A percentile compares a stretch with the other conserved stretches of the same genome.
Evolutionary conservation across 805 yeast species (phyloP).

Genomic region (Wickerhamomyces rabaulensis): DNA sequence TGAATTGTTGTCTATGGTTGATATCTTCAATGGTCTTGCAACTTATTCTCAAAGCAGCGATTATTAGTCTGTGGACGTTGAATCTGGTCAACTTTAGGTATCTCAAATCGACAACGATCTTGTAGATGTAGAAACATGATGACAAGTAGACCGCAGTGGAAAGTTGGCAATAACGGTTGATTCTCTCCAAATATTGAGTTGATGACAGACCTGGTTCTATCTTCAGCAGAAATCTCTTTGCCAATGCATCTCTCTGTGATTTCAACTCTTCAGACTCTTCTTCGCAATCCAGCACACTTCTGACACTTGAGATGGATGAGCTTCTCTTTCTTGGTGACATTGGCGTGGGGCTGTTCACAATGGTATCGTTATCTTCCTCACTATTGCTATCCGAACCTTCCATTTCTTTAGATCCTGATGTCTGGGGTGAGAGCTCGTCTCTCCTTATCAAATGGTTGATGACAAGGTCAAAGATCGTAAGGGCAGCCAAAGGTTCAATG

Average conservation of each 20-base stretch:
- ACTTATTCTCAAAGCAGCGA: conserved; percentile 42
- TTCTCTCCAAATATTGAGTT: conserved; percentile 23
- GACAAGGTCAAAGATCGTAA: conserved; percentile 7
- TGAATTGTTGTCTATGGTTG: conserved; percentile 36
- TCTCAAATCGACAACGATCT: conserved; percentile 11
- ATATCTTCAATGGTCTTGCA: conserved; percentile 43
- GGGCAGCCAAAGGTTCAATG: conserved; percentile 6
- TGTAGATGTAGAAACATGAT: conserved; percentile 22
- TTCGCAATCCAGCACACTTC: neutral
- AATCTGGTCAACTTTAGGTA: conserved; percentile 27
- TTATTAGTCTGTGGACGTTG: conserved; percentile 39
- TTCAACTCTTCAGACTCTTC: neutral
- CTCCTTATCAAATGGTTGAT: conserved; percentile 1
- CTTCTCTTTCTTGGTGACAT: conserved; percentile 15
- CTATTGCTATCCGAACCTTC: neutral
- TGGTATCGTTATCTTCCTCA: conserved; percentile 1
- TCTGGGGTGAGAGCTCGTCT: neutral
- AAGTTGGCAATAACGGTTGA: conserved; percentile 23
- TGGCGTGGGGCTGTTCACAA: conserved; percentile 6
- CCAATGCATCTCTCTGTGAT: conserved; percentile 16
- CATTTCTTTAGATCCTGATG: neutral
- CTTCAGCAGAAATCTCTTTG: conserved; percentile 20
- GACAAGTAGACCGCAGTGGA: conserved; percentile 26
- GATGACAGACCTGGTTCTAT: conserved; percentile 20
- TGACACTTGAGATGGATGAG: neutral